Percentiles rank a stretch among this genome's conserved stretches.
These are phyloP conservation scores for Nitzschia sp. DNA, from an alignment of 108 stramenopile species.

Conservation along the genomic window DNA sequence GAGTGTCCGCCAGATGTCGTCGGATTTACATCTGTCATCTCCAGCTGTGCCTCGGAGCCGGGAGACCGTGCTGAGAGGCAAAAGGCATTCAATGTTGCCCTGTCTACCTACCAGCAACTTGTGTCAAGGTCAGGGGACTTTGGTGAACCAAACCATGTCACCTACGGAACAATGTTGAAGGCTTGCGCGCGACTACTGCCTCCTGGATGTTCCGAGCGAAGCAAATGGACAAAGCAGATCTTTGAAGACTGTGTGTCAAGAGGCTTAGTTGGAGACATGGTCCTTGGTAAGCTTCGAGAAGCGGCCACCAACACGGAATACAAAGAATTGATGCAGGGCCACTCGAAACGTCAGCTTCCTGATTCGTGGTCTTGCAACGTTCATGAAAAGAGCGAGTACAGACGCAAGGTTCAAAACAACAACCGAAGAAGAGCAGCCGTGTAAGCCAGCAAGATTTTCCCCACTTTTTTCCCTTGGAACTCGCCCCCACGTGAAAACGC, in stretches of 20 bases:
- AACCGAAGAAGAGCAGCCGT: background rate
- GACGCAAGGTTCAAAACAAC: background rate
- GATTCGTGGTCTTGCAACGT: constrained; percentile 61
- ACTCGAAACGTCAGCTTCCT: constrained; percentile 46
- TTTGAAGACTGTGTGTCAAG: constrained; percentile 44
- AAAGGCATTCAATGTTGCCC: constrained; percentile 66
- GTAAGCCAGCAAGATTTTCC: too few relatives aligned
- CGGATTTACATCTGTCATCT: constrained; percentile 72
- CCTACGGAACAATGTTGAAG: constrained; percentile 83
- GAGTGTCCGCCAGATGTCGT: constrained; percentile 71
- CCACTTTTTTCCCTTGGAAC: too few relatives aligned
- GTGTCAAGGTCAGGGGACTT: constrained; percentile 18
- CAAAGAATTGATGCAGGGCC: constrained; percentile 49
- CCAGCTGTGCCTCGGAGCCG: constrained; percentile 36
- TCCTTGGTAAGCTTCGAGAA: constrained; percentile 53
- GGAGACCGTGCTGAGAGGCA: constrained; percentile 17
- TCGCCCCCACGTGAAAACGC: too few relatives aligned
- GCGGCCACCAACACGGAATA: constrained; percentile 40
- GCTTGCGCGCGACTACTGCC: constrained; percentile 59
- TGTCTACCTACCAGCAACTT: constrained; percentile 60
- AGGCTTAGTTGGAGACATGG: constrained; percentile 73
- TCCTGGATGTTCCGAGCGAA: constrained; percentile 12
- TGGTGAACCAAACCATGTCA: constrained; percentile 70
- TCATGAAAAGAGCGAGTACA: constrained; percentile 14
- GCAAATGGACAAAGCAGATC: constrained; percentile 41